A percentile compares a stretch with the other conserved stretches of the same genome.
phyloP scores from a whole-genome alignment of 2,329 filamentous ascomycete genomes.

The Epichloe baconii region DNA sequence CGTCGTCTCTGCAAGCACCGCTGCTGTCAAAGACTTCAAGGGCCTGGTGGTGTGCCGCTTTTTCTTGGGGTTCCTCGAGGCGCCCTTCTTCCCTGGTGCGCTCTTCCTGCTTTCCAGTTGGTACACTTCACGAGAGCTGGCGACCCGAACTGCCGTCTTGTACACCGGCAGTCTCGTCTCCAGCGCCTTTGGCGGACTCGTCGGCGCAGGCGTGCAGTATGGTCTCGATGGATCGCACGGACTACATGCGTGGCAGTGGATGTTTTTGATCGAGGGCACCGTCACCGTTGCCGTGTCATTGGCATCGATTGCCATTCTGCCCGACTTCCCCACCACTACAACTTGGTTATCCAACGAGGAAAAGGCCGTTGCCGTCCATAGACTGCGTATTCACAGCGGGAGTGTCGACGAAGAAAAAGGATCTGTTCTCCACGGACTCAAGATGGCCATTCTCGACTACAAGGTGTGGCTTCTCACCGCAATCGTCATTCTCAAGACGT shows the following conservation, averaged over 20 bases:
- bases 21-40: constrained; percentile 26
- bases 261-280: constrained; percentile 20
- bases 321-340: constrained; percentile 27
- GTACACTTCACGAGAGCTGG: constrained; percentile 38
- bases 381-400: constrained; percentile 5
- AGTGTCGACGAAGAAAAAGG: constrained; percentile 8
- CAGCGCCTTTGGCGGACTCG: constrained; percentile 28
- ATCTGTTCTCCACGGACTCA: constrained; percentile 12
- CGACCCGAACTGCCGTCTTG: constrained; percentile 29
- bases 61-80: constrained; percentile 26
- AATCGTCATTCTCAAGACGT: constrained; percentile 8
- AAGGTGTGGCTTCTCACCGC: constrained; percentile 7
- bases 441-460: constrained; percentile 16
- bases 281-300: constrained; percentile 17
- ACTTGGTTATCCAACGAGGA: constrained; percentile 20
- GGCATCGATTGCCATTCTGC: constrained; percentile 11
- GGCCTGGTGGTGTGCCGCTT: constrained; percentile 30
- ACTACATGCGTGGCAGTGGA: constrained; percentile 20
- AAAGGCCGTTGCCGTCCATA: constrained; percentile 6
- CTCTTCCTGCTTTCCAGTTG: constrained; percentile 35
- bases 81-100: constrained; percentile 23
- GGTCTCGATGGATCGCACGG: constrained; percentile 15
- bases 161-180: constrained; percentile 27
- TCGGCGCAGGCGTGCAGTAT: constrained; percentile 28
- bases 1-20: constrained; percentile 25